phyloP scores from a whole-genome alignment of 768 basidiomycete species.

The Termitomyces titanicus region DNA sequence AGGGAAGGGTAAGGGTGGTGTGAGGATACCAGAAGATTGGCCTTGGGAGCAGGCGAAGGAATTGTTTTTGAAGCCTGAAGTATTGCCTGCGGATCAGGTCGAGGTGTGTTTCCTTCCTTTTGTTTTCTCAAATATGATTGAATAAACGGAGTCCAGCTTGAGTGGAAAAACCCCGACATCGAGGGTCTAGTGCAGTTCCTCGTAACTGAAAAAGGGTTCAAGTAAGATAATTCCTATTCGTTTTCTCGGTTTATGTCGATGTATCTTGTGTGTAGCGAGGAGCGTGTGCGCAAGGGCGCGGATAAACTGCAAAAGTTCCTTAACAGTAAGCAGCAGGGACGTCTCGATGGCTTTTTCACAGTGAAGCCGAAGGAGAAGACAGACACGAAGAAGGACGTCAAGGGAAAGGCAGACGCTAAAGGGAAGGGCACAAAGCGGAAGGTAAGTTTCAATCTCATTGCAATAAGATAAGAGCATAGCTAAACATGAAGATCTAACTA shows the following conservation, averaged over 20 bases:
- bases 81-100: conserved; percentile 78
- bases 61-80: conserved; percentile 88
- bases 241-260: background rate
- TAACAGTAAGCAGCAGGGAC: conserved; percentile 90
- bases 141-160: conserved; percentile 52
- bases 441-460: conserved; percentile 13
- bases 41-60: conserved; percentile 94
- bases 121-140: background rate
- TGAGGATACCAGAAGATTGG: conserved; percentile 91
- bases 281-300: conserved; percentile 91
- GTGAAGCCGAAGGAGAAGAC: conserved; percentile 58
- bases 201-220: conserved; percentile 95
- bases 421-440: conserved; percentile 50
- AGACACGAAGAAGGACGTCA: conserved; percentile 27
- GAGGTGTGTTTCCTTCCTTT: conserved; percentile 48
- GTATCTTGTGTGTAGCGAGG: conserved; percentile 62
- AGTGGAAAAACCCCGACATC: conserved; percentile 91
- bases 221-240: conserved; percentile 39
- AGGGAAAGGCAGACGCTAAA: conserved; percentile 36
- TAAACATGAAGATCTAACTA: conserved; percentile 12
- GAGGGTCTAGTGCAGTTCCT: conserved; percentile 94
- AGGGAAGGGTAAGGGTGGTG: conserved; percentile 71
- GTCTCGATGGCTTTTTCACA: conserved; percentile 93
- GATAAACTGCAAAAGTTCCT: conserved; percentile 89
- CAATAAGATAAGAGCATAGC: background rate